A percentile compares a stretch with the other conserved stretches of the same genome.
Evolutionary conservation across 352 stramenopile species (phyloP).

Genomic region (Globisporangium paddicum): DNA sequence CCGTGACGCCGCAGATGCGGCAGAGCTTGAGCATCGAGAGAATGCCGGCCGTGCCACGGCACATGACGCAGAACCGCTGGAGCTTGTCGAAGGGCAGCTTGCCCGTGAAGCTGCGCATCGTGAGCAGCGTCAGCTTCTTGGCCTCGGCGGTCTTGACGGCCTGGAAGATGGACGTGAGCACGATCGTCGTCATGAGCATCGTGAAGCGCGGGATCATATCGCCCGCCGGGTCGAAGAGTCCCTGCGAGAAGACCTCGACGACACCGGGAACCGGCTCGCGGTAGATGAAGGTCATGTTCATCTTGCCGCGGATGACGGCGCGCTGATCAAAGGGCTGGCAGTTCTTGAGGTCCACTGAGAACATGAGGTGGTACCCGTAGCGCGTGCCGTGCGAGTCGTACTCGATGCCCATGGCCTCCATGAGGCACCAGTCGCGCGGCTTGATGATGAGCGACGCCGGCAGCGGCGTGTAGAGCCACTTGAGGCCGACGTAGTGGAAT

Average conservation of each 20-base stretch:
- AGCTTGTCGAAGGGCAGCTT: slow-evolving; percentile 8
- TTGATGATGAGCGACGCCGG: slow-evolving; percentile 14
- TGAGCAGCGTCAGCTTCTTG: slow-evolving; percentile 50
- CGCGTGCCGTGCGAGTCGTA: slow-evolving; percentile 20
- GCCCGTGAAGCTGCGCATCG: slow-evolving; percentile 15
- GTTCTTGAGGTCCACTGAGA: slow-evolving; percentile 35
- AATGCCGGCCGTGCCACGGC: slow-evolving; percentile 10
- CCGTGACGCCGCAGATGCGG: slow-evolving; percentile 31
- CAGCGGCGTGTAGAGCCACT: slow-evolving; percentile 41
- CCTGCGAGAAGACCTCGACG: slow-evolving; percentile 36
- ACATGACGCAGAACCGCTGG: slow-evolving; percentile 17
- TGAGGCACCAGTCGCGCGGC: slow-evolving; percentile 21
- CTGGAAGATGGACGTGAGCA: slow-evolving; percentile 20
- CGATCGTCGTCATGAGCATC: slow-evolving; percentile 22
- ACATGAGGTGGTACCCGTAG: slow-evolving; percentile 38
- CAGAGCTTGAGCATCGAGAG: slow-evolving; percentile 23
- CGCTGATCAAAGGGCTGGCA: slow-evolving; percentile 29
- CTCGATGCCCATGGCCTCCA: slow-evolving; percentile 42
- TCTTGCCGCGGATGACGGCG: slow-evolving; percentile 22
- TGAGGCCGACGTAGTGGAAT: slow-evolving; percentile 42
- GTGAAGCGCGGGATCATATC: slow-evolving; percentile 26
- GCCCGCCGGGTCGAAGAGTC: slow-evolving; percentile 35
- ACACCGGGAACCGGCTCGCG: slow-evolving; percentile 29
- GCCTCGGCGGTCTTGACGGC: slow-evolving; percentile 35
- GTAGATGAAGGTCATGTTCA: slow-evolving; percentile 28